Evolutionary conservation across 1,284 basidiomycete species (phyloP), one percentile per base, ranked within the genome.

Genomic region (Apiotrichum porosum): DNA sequence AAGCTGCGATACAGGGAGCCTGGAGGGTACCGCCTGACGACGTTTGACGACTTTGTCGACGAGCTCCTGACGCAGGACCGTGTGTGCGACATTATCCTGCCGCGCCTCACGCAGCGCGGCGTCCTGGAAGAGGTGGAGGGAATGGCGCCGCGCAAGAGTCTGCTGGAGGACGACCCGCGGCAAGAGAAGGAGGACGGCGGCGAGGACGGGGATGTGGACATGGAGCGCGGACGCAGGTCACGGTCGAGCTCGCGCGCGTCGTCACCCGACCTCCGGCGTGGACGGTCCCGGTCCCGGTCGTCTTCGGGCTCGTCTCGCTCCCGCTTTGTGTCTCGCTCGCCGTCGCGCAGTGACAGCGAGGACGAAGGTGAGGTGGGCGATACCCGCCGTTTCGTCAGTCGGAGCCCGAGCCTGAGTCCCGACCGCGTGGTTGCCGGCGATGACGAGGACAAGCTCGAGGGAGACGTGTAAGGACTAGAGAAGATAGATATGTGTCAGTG

Each of bases 81-180:
- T 51, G 93, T 93, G 2, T 98, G 93, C 71, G 94, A 98, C 73
- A 88, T 92, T 60, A 97, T 97, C 60, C 76, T 99, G 40, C 95
- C 95, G 6, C 83, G 95, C 36, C 75, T 98, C 54, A 83, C 83
- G 3, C 90, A 86, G 75, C 81, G 95, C 17, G 81, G 84, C 47
- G 84, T 90, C 1, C 76, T 98, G 14, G 94, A 98, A 75, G 91
- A 95, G 62, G 86, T 83, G 19, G 87, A 90, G 46, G 93, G 95
- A 1, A 78, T 99, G 33, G 83, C 84, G 0, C 84, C 87, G 3
- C 77, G 90, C 17, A 82, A 85, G 67, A 90, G 86, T 65, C 80
- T 83, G 41, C 73, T 97, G 18, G 77, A 55, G 21, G 49, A 55
- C 28, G 47, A 49, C 40, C 42, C 42, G 42, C 37, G 42, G 4